A percentile compares a stretch with the other conserved stretches of the same genome.
These are phyloP conservation scores for Cutaneotrichosporon cutaneum DNA, from an alignment of 1,284 basidiomycete genomes.

Conservation along the genomic window DNA sequence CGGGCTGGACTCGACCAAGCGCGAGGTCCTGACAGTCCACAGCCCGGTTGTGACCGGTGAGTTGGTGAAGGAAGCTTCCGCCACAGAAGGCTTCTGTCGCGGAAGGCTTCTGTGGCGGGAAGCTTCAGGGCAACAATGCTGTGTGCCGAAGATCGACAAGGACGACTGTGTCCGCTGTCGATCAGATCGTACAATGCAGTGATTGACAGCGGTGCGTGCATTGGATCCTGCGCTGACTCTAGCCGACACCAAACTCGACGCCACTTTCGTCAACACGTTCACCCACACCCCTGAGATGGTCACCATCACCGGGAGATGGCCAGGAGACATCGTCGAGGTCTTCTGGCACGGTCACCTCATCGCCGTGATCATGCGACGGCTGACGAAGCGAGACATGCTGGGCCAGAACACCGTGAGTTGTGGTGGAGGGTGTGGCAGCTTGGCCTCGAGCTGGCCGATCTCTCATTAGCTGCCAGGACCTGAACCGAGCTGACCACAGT, in stretches of 20 bases:
- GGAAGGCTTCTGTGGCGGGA: too few species aligned
- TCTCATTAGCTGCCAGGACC: too few species aligned
- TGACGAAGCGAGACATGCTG: background rate
- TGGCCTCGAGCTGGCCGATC: background rate
- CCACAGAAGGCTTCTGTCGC: too few species aligned
- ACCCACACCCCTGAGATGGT: constrained; percentile 33
- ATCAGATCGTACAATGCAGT: too few species aligned
- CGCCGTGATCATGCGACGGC: background rate
- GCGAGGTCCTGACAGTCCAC: background rate
- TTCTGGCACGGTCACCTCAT: background rate
- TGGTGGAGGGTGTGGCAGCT: too few species aligned
- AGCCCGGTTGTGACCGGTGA: background rate
- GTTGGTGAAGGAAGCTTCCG: too few species aligned
- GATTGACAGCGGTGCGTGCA: too few species aligned
- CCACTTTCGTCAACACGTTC: constrained; percentile 39
- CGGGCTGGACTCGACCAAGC: background rate
- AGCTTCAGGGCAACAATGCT: background rate
- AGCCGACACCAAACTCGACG: constrained; percentile 48
- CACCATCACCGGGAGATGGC: constrained; percentile 36
- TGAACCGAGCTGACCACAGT: constrained; percentile 28
- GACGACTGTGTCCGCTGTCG: background rate
- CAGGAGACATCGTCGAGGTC: constrained; percentile 7
- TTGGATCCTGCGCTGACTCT: too few species aligned
- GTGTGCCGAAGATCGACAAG: too few species aligned
- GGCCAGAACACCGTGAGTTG: constrained; percentile 8